These are phyloP conservation scores for Aspergillus fructus DNA, from an alignment of 2,329 filamentous ascomycete species.

Conservation along the genomic window DNA sequence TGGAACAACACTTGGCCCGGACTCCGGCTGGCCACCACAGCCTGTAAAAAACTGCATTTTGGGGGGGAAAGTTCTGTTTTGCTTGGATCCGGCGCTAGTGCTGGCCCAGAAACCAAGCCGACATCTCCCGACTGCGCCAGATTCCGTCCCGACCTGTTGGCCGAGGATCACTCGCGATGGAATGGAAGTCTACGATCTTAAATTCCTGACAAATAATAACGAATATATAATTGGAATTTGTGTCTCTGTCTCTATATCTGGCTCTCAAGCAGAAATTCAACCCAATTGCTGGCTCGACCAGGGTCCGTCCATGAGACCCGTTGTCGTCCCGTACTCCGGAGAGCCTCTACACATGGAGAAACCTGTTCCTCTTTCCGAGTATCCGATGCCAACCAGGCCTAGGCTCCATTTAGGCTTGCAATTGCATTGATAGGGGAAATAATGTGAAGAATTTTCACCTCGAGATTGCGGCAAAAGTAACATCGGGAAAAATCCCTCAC, in stretches of 20 bases:
- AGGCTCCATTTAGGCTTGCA: background rate
- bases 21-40: background rate
- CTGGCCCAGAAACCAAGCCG: constrained; percentile 32
- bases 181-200: background rate
- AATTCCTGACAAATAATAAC: background rate
- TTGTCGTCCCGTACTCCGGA: background rate
- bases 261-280: background rate
- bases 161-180: background rate
- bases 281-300: background rate
- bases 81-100: constrained; percentile 20
- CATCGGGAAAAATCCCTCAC: constrained; percentile 1
- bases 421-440: background rate
- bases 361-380: constrained; percentile 27
- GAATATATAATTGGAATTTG: background rate
- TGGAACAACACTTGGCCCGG: constrained; percentile 5
- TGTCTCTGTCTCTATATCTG: background rate
- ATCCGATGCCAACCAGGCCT: constrained; percentile 25
- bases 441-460: constrained; percentile 9
- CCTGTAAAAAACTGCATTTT: background rate
- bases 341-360: constrained; percentile 25
- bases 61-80: background rate
- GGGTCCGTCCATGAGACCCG: background rate
- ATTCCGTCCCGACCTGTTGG: constrained; percentile 16
- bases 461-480: constrained; percentile 2
- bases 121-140: constrained; percentile 38